Conservation (phyloP, 129 eudicot species). For the Sambucus nigra region DNA sequence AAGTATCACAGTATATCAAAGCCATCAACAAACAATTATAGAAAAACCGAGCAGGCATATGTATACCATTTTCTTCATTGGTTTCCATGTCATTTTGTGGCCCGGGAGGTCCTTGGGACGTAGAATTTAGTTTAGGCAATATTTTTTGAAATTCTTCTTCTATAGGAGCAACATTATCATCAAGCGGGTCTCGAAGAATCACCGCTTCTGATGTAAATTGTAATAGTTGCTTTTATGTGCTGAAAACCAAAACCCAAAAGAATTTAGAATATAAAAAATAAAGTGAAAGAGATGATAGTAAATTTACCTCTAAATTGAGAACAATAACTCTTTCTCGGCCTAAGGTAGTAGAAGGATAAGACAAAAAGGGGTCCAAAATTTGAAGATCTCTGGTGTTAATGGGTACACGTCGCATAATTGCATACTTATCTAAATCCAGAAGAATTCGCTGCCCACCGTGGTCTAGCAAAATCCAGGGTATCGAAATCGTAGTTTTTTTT, state of each 20-base stretch:
- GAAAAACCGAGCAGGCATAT: background rate
- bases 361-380: conserved; percentile 75
- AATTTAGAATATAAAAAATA: background rate
- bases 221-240: conserved; percentile 95
- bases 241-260: conserved; percentile 20
- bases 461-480: conserved; percentile 65
- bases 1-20: conserved; percentile 1
- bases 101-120: conserved; percentile 36
- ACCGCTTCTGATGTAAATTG: conserved; percentile 96
- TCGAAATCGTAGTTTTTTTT: conserved; percentile 49
- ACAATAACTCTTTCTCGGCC: conserved; percentile 84
- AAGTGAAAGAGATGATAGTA: background rate
- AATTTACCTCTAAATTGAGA: conserved; percentile 79
- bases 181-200: conserved; percentile 69
- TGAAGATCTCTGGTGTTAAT: conserved; percentile 83
- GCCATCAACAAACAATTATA: background rate
- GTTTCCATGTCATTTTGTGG: conserved; percentile 30
- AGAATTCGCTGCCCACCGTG: conserved; percentile 46
- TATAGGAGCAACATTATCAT: conserved; percentile 65
- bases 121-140: conserved; percentile 28
- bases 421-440: conserved; percentile 80
- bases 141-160: conserved; percentile 86
- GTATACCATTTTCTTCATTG: conserved; percentile 45
- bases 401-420: conserved; percentile 57
- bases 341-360: conserved; percentile 80